Percentiles rank a stretch among this genome's conserved stretches.
phyloP scores from a whole-genome alignment of 495 filamentous ascomycete genomes.

The Penicillium crystallinum region DNA sequence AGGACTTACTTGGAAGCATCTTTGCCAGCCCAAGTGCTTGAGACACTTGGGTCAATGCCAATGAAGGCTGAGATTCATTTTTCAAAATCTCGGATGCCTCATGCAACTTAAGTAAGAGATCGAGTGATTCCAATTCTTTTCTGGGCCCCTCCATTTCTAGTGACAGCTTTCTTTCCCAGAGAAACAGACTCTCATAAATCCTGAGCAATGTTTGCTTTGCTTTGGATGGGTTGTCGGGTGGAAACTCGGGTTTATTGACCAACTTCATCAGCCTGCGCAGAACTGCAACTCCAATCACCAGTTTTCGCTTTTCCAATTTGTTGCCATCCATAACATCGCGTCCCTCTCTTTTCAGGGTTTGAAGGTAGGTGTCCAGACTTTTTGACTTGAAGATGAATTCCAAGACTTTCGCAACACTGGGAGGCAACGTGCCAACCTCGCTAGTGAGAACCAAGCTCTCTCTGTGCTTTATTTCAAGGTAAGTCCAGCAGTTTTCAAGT shows the following conservation, averaged over 20 bases:
- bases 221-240: not conserved
- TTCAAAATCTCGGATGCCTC: not conserved
- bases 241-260: not conserved
- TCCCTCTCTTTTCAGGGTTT: not conserved
- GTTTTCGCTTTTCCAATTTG: not conserved
- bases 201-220: not conserved
- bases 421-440: not conserved
- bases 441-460: not conserved
- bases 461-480: not conserved
- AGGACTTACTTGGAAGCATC: constrained; percentile 1
- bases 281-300: not conserved
- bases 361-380: not conserved
- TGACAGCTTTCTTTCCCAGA: too few species aligned
- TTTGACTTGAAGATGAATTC: not conserved
- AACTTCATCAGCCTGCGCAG: not conserved
- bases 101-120: not conserved
- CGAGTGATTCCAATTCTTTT: not conserved
- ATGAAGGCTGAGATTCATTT: not conserved
- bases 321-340: not conserved
- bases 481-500: not conserved
- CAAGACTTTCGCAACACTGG: not conserved
- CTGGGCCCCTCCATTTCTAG: not conserved
- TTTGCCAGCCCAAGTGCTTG: constrained; percentile 1
- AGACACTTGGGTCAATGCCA: not conserved
- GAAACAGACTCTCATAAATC: not conserved